Conservation (phyloP, 23 red algal genomes). For the Gracilaria caudata region DNA sequence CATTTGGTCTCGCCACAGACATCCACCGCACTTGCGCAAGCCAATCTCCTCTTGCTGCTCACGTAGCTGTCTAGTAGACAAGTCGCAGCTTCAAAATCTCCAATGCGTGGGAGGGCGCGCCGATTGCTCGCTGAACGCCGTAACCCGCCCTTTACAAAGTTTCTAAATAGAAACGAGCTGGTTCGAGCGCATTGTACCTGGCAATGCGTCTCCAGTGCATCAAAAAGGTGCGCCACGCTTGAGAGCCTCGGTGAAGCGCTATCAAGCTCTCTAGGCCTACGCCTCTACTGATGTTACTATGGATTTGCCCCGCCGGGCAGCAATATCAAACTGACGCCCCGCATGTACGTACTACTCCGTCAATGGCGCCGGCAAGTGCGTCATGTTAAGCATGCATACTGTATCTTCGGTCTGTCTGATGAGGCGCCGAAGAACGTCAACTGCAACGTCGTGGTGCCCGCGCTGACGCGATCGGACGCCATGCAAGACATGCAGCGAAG, state of each 20-base stretch:
- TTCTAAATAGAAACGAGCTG: too few relatives aligned
- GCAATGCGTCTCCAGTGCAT: too few relatives aligned
- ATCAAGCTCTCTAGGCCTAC: not conserved
- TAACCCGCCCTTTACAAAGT: too few relatives aligned
- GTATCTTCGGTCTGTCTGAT: not conserved
- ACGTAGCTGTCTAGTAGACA: too few relatives aligned
- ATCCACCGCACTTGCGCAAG: not conserved
- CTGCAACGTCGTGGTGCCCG: constrained; percentile 12
- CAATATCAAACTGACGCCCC: not conserved
- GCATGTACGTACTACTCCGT: not conserved
- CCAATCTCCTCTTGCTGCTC: not conserved
- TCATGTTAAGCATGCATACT: not conserved
- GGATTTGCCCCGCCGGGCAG: not conserved
- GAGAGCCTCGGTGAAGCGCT: constrained; percentile 4
- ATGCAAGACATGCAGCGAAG: too few relatives aligned
- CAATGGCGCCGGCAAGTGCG: constrained; percentile 3
- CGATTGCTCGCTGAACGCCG: too few relatives aligned
- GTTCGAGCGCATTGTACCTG: too few relatives aligned
- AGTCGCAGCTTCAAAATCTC: not conserved
- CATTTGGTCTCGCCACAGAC: not conserved
- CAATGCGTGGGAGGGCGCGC: not conserved
- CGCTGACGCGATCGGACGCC: not conserved
- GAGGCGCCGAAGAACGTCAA: constrained; percentile 2
- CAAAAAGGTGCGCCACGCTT: too few relatives aligned
- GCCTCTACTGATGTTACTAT: constrained; percentile 2